These are phyloP conservation scores for Porodaedalea pini DNA, from an alignment of 1,284 basidiomycete genomes.

Conservation along the genomic window DNA sequence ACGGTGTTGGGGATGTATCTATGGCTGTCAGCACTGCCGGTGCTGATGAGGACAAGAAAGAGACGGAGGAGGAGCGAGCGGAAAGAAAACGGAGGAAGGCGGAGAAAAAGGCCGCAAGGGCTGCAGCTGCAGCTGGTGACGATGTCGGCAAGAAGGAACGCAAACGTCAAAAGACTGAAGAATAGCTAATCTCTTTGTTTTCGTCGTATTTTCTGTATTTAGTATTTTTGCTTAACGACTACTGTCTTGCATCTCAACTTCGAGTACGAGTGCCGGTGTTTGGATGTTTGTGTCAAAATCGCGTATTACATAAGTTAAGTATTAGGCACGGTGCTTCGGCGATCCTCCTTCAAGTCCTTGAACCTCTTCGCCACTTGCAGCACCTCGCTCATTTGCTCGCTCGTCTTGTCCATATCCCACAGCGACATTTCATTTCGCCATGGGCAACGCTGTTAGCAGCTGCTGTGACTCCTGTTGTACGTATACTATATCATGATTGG, in stretches of 20 bases:
- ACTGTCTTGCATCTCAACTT: not conserved
- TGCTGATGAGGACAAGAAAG: conserved; percentile 36
- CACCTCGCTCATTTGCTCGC: conserved; percentile 20
- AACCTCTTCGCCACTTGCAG: conserved; percentile 21
- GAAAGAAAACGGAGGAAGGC: conserved; percentile 48
- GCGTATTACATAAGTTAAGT: not conserved
- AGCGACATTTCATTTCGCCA: conserved; percentile 26
- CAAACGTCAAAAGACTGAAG: conserved; percentile 17
- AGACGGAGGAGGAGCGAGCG: conserved; percentile 40
- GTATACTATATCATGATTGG: conserved; percentile 30
- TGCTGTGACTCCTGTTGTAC: conserved; percentile 78
- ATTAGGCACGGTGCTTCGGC: no score
- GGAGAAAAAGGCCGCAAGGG: conserved; percentile 43
- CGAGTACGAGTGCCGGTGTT: no score
- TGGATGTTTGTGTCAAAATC: no score
- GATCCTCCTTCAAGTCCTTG: not conserved
- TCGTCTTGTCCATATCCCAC: conserved; percentile 23
- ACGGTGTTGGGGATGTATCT: conserved; percentile 38
- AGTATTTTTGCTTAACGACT: conserved; percentile 6
- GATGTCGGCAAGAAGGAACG: conserved; percentile 13
- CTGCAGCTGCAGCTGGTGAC: conserved; percentile 45
- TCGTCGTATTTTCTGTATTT: conserved; percentile 8
- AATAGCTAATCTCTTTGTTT: not conserved
- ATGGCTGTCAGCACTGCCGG: conserved; percentile 38
- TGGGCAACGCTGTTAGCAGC: conserved; percentile 55